These are phyloP conservation scores for Ophiostoma sp. DNA, from an alignment of 2,329 filamentous ascomycete genomes.

Conservation along the genomic window DNA sequence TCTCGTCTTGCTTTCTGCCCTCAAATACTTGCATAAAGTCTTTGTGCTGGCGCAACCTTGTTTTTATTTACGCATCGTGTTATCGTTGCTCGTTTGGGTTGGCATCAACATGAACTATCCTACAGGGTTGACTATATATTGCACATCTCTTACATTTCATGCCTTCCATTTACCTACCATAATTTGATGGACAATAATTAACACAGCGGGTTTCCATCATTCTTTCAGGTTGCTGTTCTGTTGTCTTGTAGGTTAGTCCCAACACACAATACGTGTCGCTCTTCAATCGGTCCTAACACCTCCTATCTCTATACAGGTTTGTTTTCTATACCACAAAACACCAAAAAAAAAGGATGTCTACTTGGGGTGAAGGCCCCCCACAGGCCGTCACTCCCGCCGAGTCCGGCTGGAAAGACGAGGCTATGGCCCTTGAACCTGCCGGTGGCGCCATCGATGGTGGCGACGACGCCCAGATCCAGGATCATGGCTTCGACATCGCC, in stretches of 20 bases:
- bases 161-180: neutral
- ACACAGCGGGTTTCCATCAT: neutral
- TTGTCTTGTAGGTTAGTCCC: neutral
- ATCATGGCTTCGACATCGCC: constrained; percentile 22
- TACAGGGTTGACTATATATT: neutral
- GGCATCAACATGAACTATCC: neutral
- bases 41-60: neutral
- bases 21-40: too few relatives aligned
- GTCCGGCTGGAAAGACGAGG: constrained; percentile 10
- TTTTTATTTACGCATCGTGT: neutral
- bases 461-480: neutral
- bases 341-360: neutral
- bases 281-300: neutral
- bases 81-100: neutral
- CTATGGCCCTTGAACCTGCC: neutral
- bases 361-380: neutral
- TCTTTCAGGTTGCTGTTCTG: neutral
- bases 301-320: neutral
- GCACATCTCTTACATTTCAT: neutral
- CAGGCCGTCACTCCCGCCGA: neutral
- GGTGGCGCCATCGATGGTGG: neutral
- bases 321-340: neutral
- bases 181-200: neutral
- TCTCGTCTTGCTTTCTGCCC: too few relatives aligned
- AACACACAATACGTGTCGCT: neutral